A percentile compares a stretch with the other conserved stretches of the same genome.
These are phyloP conservation scores for Phoma herbarum DNA, from an alignment of 2,329 filamentous ascomycete genomes.

Conservation along the genomic window DNA sequence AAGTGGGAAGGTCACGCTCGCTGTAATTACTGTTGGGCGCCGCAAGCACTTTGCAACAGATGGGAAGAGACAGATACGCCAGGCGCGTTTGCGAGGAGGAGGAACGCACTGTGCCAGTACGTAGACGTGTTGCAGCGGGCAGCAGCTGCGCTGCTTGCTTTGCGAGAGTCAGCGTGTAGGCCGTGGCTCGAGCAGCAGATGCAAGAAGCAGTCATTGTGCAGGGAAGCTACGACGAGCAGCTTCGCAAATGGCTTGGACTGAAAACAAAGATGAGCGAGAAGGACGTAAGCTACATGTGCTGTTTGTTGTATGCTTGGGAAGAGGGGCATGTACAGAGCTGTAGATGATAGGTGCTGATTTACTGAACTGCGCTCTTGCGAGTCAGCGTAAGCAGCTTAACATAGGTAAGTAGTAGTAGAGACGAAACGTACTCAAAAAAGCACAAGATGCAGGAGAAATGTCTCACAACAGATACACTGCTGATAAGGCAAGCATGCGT, in stretches of 20 bases:
- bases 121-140: background rate
- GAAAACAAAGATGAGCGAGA: slow-evolving; percentile 1
- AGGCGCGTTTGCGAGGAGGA: slow-evolving; percentile 6
- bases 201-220: background rate
- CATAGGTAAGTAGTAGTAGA: too few species aligned
- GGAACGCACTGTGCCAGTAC: background rate
- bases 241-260: background rate
- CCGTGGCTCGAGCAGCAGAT: background rate
- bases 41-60: slow-evolving; percentile 6
- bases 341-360: too few species aligned
- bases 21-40: slow-evolving; percentile 6
- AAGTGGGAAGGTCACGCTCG: background rate
- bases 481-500: too few species aligned
- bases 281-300: background rate
- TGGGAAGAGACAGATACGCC: slow-evolving; percentile 5
- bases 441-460: too few species aligned
- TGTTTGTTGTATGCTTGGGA: background rate
- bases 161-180: background rate
- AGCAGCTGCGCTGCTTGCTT: slow-evolving; percentile 4
- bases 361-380: too few species aligned
- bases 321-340: background rate
- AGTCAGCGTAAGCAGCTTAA: too few species aligned
- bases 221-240: background rate
- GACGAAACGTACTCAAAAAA: too few species aligned
- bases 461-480: too few species aligned